Percentiles rank a stretch among this genome's conserved stretches.
Evolutionary conservation across 2,329 filamentous ascomycete species (phyloP).

Genomic region (Diaporthe longicolla): DNA sequence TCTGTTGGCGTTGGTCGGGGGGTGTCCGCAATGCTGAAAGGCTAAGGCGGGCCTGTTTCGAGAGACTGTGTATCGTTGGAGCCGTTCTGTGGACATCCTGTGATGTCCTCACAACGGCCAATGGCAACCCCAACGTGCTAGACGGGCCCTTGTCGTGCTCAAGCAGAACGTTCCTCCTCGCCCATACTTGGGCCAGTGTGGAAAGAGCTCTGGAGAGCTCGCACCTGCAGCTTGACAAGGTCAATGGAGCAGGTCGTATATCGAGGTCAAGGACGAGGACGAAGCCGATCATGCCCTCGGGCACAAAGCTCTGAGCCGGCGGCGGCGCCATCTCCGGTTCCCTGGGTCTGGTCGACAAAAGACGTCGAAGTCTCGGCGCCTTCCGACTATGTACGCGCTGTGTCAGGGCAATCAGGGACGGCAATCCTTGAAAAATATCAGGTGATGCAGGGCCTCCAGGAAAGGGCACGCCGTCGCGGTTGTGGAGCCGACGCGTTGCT

Average conservation of each 20-base stretch:
- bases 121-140: background rate
- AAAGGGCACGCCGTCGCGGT: background rate
- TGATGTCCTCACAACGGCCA: background rate
- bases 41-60: background rate
- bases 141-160: background rate
- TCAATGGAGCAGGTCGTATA: background rate
- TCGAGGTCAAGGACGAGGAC: background rate
- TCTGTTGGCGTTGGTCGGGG: background rate
- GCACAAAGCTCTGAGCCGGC: background rate
- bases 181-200: too few species aligned
- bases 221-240: background rate
- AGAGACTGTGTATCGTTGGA: slow-evolving; percentile 18
- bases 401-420: background rate
- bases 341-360: background rate
- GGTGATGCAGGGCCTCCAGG: background rate
- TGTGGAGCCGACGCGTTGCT: background rate
- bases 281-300: background rate
- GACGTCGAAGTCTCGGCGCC: background rate
- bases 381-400: slow-evolving; percentile 23
- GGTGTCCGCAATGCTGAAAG: background rate
- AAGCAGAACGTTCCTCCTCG: too few species aligned
- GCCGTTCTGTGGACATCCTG: slow-evolving; percentile 16
- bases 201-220: background rate
- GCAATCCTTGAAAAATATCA: background rate
- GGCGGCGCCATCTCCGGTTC: background rate